Evolutionary conservation across 1,284 basidiomycete species (phyloP), one percentile per base, ranked within the genome.

Genomic region (Xerocomus minutiporus): DNA sequence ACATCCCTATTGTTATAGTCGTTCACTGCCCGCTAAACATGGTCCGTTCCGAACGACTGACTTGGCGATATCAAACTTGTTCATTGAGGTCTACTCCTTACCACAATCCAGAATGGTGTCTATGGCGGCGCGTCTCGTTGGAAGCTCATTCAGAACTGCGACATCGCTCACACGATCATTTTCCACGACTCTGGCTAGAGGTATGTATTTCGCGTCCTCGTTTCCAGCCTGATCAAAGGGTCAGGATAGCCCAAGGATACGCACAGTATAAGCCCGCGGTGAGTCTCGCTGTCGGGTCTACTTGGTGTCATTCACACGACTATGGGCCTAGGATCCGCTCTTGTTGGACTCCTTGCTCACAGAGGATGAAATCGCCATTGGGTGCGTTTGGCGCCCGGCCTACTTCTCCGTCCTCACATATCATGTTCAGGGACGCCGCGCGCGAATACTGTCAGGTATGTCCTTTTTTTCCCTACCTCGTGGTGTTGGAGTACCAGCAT

Each of bases 341-440:
- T 82, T 81, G 61, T 65, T 91, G 42, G 85, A 89, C 55, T 83
- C 84, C 0, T 75, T 92, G 41, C 75, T 98, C 47, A 92, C 91
- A 0, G 93, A 95, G 41, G 95, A 97, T 46, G 95, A 98, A 72
- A 77, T 83, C 54, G 90, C 91, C 6, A 89, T 97, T 63, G 82
- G 91, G 93, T 91, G 56, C 47, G 81, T 66, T 8, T 36, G 9
- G 23, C 13, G 34, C 36, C 1, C n/a, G 15, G 23, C n/a, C 23
- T 12, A 34, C 23, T 6, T 23, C 23, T 41, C 32, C 20, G 41
- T 43, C 36, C 48, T 53, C 47, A 55, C 32, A 44, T 20, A n/a
- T 34, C 45, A 17, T 48, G 17, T 23, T 1, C 41, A 93, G 91
- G 29, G 89, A 97, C 62, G 90, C 89, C 7, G 89, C 94, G 1